phyloP scores from a whole-genome alignment of 441 rosid species.

The Arabidopsis hybrid region DNA sequence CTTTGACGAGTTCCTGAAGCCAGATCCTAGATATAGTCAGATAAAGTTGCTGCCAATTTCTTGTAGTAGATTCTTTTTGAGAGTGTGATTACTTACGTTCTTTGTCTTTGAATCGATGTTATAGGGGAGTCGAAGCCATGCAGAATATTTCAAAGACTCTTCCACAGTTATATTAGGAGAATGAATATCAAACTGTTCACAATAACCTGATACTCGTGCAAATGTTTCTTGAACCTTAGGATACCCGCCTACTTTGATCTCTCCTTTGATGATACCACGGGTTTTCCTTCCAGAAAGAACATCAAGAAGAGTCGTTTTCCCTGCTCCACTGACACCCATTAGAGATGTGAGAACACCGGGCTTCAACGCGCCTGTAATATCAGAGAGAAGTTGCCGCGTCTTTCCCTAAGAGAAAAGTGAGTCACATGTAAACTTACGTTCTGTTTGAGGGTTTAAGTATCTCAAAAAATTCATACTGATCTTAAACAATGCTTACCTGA shows the following conservation, averaged over 20 bases:
- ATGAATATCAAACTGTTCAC: slow-evolving; percentile 78
- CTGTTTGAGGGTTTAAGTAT: slow-evolving; percentile 20
- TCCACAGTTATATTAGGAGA: slow-evolving; percentile 67
- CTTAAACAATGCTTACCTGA: slow-evolving; percentile 46
- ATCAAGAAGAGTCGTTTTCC: slow-evolving; percentile 81
- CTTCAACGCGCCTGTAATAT: slow-evolving; percentile 73
- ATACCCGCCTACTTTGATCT: slow-evolving; percentile 61
- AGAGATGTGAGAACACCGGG: slow-evolving; percentile 94
- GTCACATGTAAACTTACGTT: slow-evolving; percentile 47
- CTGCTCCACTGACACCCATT: slow-evolving; percentile 96
- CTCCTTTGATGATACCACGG: slow-evolving; percentile 61
- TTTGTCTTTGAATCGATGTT: slow-evolving; percentile 54
- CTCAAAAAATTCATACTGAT: slow-evolving; percentile 2
- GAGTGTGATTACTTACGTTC: slow-evolving; percentile 45
- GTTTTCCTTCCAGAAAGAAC: slow-evolving; percentile 78
- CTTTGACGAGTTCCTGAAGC: slow-evolving; percentile 53
- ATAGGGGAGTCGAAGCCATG: slow-evolving; percentile 64
- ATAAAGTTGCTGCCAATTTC: not conserved
- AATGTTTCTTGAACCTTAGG: slow-evolving; percentile 76
- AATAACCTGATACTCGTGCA: slow-evolving; percentile 73
- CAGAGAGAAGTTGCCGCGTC: slow-evolving; percentile 62
- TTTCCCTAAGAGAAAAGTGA: slow-evolving; percentile 43
- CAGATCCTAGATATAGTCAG: slow-evolving; percentile 17
- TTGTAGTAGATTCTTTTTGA: not conserved
- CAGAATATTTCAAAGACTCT: slow-evolving; percentile 67